phyloP scores from a whole-genome alignment of 352 stramenopile genomes.

The Albugo laibachii region DNA sequence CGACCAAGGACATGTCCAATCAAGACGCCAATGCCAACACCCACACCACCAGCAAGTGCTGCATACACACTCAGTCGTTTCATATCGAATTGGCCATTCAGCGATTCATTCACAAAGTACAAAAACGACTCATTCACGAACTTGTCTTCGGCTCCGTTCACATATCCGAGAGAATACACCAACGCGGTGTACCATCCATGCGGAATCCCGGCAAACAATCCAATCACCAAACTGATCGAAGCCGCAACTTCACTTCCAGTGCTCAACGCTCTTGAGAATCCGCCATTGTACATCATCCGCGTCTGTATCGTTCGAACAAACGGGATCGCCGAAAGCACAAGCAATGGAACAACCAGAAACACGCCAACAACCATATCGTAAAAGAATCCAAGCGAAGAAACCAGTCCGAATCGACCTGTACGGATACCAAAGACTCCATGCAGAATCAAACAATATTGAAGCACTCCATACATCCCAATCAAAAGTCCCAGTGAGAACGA shows the following conservation, averaged over 20 bases:
- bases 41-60: constrained; percentile 24
- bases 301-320: constrained; percentile 78
- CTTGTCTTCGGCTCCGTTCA: constrained; percentile 46
- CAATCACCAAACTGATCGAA: constrained; percentile 56
- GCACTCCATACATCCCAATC: constrained; percentile 12
- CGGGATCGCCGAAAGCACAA: constrained; percentile 50
- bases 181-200: constrained; percentile 59
- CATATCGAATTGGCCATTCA: constrained; percentile 15
- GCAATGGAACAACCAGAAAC: constrained; percentile 54
- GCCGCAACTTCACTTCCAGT: constrained; percentile 66
- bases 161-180: constrained; percentile 40
- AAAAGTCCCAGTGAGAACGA: constrained; percentile 51
- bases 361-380: constrained; percentile 70
- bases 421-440: constrained; percentile 40
- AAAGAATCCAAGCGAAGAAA: constrained; percentile 62
- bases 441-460: constrained; percentile 47
- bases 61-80: constrained; percentile 4
- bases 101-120: constrained; percentile 38
- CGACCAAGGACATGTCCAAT: constrained; percentile 39
- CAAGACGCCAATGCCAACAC: constrained; percentile 23
- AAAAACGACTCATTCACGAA: constrained; percentile 67
- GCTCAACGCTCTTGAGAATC: constrained; percentile 55
- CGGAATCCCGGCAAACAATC: constrained; percentile 53
- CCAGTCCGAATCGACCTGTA: constrained; percentile 40
- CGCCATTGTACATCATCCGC: constrained; percentile 74